Base-by-base conservation (phyloP, 2,329 filamentous ascomycete genomes). In the Zarea fungicola region DNA sequence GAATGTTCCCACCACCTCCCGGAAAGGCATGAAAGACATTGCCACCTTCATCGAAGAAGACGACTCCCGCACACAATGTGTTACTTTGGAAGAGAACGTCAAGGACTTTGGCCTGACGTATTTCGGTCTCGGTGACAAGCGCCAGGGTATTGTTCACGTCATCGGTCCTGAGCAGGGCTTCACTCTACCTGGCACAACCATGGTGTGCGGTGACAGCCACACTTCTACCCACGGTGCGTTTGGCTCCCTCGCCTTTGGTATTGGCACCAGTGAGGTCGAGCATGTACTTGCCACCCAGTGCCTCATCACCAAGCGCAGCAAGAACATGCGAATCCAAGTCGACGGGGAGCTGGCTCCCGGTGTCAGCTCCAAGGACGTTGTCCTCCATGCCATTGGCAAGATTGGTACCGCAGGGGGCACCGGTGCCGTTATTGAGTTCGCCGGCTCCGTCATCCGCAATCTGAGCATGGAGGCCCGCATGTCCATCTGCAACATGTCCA, bases 401-500 rank as follows among this genome's bases (percentile, higher is more conserved):
- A 96, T 97, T 58, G 93, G 93, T 60, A 97, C 93, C 21, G 93
- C 93, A 53, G 93, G 92, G 66, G 93, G 93, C 59, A 97, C 86
- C 49, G 91, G 92, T 54, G 85, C 87, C 46, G 93, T 97, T 56
- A 96, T 99, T 61, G 93, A 99, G 74, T 99, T 92, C 75, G 96
- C 90, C 64, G 93, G 93, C 52, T 96, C 91, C 44, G 89, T 93
- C 53, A 96, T 99, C 65, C 84, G 89, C 58, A 73, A 71, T 53
- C 76, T 97, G 60, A 95, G 89, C 69, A 96, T 99, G 81, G 93
- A 97, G 71, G 93, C 92, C 36, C 84, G 93, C 58, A 97, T 99
- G 93, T 96, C 91, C 55, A 95, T 99, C 66, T 97, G 93, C 76
- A 99, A 99, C 75, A 97, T 97, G 93, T 90, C 91, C 13, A 96